phyloP scores from a whole-genome alignment of 164 flowering plant genomes.

The Chimonanthus salicifolius region DNA sequence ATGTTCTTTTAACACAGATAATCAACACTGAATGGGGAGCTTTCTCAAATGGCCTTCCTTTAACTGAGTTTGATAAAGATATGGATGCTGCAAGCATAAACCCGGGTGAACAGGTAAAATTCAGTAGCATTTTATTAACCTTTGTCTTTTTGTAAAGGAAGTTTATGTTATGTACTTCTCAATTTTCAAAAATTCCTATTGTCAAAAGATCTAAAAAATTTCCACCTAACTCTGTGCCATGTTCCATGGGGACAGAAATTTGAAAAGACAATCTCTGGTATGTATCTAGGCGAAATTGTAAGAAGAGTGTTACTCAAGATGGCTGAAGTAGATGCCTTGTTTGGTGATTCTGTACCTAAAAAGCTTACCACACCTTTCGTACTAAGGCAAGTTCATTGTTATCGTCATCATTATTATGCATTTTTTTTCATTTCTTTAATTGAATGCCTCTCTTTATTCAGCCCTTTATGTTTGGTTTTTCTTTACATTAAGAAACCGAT shows the following conservation, averaged over 20 bases:
- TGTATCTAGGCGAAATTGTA: slow-evolving; percentile 88
- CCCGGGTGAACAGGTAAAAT: slow-evolving; percentile 79
- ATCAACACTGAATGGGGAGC: slow-evolving; percentile 94
- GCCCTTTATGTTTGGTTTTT: too few species aligned
- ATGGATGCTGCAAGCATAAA: slow-evolving; percentile 87
- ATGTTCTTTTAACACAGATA: slow-evolving; percentile 37
- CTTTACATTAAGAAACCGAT: too few species aligned
- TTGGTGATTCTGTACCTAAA: slow-evolving; percentile 46
- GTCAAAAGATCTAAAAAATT: background rate
- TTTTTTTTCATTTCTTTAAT: background rate
- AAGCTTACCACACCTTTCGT: slow-evolving; percentile 59
- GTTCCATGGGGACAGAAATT: slow-evolving; percentile 37
- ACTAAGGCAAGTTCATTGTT: slow-evolving; percentile 43
- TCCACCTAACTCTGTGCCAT: background rate
- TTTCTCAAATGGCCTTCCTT: slow-evolving; percentile 69
- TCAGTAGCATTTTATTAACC: background rate
- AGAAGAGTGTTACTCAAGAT: slow-evolving; percentile 56
- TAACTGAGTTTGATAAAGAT: slow-evolving; percentile 61
- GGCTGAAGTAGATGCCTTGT: slow-evolving; percentile 53
- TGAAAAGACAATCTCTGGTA: slow-evolving; percentile 96
- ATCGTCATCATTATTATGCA: background rate
- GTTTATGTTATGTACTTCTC: too few species aligned
- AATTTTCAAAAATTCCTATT: background rate
- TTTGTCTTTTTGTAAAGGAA: background rate
- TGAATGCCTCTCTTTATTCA: too few species aligned